Evolutionary conservation across 2,329 filamentous ascomycete species (phyloP).

Genomic region (Bisporella sp.): DNA sequence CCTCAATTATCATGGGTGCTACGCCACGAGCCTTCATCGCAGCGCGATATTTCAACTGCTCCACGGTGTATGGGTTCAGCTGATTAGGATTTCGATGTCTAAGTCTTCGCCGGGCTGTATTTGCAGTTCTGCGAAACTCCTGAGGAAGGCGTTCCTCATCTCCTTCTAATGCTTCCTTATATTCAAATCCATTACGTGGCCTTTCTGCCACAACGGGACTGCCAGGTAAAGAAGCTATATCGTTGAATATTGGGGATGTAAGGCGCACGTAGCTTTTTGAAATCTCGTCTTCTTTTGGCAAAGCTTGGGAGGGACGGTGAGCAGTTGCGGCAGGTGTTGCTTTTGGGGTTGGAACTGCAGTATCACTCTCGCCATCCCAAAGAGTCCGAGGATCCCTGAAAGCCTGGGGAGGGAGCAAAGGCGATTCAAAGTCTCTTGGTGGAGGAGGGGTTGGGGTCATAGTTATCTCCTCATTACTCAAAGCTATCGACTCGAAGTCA

Average conservation of each 20-base stretch:
- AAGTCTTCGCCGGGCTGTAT: slow-evolving; percentile 13
- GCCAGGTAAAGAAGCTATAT: slow-evolving; percentile 18
- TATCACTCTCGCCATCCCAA: slow-evolving; percentile 5
- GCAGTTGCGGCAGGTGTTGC: background rate
- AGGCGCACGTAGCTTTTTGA: slow-evolving; percentile 32
- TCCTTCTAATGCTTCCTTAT: background rate
- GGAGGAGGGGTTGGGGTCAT: background rate
- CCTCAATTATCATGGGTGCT: slow-evolving; percentile 21
- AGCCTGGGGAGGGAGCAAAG: slow-evolving; percentile 3
- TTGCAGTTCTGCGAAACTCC: background rate
- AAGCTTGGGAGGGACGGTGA: background rate
- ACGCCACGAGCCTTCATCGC: slow-evolving; percentile 23
- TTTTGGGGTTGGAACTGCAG: background rate
- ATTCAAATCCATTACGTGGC: background rate
- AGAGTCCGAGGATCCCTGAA: slow-evolving; percentile 13
- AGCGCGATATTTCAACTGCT: slow-evolving; percentile 25
- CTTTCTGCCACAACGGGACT: background rate
- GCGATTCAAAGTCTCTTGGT: background rate
- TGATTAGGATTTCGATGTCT: slow-evolving; percentile 26
- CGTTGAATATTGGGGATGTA: slow-evolving; percentile 27
- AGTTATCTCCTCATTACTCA: background rate
- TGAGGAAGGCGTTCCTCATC: background rate
- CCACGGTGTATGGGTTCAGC: slow-evolving; percentile 26
- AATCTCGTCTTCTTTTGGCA: slow-evolving; percentile 27
- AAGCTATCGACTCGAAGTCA: background rate